These are phyloP conservation scores for Atkinsonella hypoxylon DNA, from an alignment of 2,329 filamentous ascomycete genomes.

Conservation along the genomic window DNA sequence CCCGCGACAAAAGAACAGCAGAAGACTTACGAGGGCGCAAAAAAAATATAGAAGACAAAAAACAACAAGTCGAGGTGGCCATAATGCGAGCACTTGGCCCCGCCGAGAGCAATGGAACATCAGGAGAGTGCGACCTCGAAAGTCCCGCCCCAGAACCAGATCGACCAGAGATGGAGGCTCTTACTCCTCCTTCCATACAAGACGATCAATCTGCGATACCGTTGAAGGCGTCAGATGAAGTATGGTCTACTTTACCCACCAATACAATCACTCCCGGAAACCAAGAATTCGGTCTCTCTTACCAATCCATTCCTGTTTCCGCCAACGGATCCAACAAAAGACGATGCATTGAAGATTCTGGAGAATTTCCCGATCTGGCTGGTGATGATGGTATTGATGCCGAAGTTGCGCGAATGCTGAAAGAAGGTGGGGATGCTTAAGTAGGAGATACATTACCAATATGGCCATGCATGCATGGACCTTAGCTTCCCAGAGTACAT, in stretches of 20 bases:
- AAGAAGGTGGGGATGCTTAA: constrained; percentile 20
- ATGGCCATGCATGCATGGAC: neutral
- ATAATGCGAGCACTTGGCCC: constrained; percentile 76
- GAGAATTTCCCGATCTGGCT: constrained; percentile 42
- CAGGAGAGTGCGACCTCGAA: constrained; percentile 32
- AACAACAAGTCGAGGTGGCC: constrained; percentile 76
- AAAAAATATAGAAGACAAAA: constrained; percentile 64
- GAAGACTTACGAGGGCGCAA: constrained; percentile 54
- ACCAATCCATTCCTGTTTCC: constrained; percentile 36
- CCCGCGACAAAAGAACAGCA: constrained; percentile 56
- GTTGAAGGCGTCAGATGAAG: constrained; percentile 9
- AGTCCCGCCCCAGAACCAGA: constrained; percentile 46
- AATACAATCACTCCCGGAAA: constrained; percentile 28
- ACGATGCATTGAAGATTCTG: constrained; percentile 37
- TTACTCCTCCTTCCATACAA: constrained; percentile 67
- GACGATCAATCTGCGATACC: constrained; percentile 12
- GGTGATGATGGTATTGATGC: constrained; percentile 43
- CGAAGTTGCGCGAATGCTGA: constrained; percentile 44
- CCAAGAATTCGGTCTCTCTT: constrained; percentile 29
- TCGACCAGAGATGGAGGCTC: constrained; percentile 70
- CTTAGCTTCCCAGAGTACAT: no score
- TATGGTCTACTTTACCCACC: constrained; percentile 5
- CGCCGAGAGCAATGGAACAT: constrained; percentile 38
- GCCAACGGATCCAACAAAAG: constrained; percentile 45
- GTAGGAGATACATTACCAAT: constrained; percentile 6